A percentile compares a stretch with the other conserved stretches of the same genome.
Conservation (phyloP, 2,329 filamentous ascomycete genomes). For the Curvularia hawaiiensis region DNA sequence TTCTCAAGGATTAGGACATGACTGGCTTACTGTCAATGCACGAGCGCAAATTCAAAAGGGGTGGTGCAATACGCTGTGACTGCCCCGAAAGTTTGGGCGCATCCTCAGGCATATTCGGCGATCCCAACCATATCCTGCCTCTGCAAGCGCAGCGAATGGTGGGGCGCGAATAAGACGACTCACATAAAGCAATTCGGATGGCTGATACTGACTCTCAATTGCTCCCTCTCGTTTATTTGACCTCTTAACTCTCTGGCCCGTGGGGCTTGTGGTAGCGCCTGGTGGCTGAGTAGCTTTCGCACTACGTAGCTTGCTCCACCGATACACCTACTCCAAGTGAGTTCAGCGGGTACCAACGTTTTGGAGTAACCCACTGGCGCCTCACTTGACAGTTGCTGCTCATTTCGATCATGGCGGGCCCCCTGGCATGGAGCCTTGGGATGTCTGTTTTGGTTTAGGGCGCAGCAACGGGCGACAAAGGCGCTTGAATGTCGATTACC, state of each 20-base stretch:
- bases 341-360: neutral
- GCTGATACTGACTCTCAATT: conserved; percentile 6
- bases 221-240: neutral
- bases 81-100: conserved; percentile 11
- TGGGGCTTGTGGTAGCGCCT: neutral
- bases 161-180: conserved; percentile 6
- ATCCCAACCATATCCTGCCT: conserved; percentile 4
- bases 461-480: neutral
- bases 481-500: neutral
- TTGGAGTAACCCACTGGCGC: neutral
- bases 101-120: conserved; percentile 9
- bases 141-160: conserved; percentile 1
- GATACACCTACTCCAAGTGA: neutral
- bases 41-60: conserved; percentile 3
- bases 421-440: conserved; percentile 2
- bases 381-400: neutral
- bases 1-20: conserved; percentile 7
- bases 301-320: conserved; percentile 1
- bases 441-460: neutral
- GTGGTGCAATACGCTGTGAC: conserved; percentile 7
- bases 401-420: neutral
- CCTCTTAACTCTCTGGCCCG: neutral
- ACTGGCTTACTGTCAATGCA: conserved; percentile 9
- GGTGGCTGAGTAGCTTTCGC: conserved; percentile 3
- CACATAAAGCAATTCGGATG: neutral